Evolutionary conservation across 1,139 yeast species (phyloP).

Genomic region (Kodamaea derodonti): DNA sequence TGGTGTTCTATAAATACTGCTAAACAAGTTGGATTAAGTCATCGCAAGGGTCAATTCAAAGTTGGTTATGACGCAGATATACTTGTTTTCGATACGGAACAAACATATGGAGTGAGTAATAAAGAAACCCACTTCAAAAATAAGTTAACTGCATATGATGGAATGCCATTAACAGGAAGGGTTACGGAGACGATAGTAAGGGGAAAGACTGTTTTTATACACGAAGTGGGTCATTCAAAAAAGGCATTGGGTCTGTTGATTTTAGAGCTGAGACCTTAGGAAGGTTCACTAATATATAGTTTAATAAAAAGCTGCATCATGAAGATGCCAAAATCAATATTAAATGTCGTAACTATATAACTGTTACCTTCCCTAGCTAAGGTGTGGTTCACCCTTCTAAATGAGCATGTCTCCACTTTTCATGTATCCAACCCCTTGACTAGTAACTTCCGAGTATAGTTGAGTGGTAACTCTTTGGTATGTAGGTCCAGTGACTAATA

Average conservation of each 20-base stretch:
- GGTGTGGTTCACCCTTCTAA: too few species aligned
- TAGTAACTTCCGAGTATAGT: too few species aligned
- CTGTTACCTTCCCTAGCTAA: too few species aligned
- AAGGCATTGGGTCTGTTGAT: constrained; percentile 56
- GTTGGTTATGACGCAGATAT: constrained; percentile 87
- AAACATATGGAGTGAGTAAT: constrained; percentile 53
- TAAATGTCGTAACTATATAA: too few species aligned
- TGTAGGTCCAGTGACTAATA: too few species aligned
- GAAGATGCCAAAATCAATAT: too few species aligned
- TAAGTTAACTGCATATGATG: constrained; percentile 83
- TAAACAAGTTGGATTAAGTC: constrained; percentile 72
- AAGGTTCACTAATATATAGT: too few species aligned
- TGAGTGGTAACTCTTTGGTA: too few species aligned
- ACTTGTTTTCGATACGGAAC: constrained; percentile 68
- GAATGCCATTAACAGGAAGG: constrained; percentile 62
- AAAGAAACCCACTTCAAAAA: constrained; percentile 69
- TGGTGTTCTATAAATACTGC: constrained; percentile 89
- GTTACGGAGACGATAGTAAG: constrained; percentile 76
- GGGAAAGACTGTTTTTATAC: constrained; percentile 63
- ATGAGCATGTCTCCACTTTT: too few species aligned
- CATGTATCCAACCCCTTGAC: too few species aligned
- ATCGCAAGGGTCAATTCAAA: constrained; percentile 66
- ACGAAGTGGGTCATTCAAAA: constrained; percentile 53
- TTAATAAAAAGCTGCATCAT: too few species aligned
- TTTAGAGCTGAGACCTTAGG: constrained; percentile 46